A percentile compares a stretch with the other conserved stretches of the same genome.
phyloP scores from a whole-genome alignment of 352 stramenopile genomes.

The Phytophthora sp. region DNA sequence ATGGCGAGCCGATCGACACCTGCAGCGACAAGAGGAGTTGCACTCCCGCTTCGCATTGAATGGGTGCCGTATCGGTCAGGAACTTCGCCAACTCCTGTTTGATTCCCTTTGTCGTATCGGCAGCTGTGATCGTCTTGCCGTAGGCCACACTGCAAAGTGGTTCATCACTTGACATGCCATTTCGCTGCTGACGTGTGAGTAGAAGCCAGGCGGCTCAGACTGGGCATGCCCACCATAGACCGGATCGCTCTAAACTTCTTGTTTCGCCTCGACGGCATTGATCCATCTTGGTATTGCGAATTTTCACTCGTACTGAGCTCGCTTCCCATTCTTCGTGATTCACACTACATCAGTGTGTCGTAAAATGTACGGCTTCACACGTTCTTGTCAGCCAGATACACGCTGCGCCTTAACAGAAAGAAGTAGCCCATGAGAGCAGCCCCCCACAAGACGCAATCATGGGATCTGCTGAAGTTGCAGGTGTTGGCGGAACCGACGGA shows the following conservation, averaged over 20 bases:
- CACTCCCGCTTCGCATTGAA: not conserved
- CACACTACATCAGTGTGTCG: not conserved
- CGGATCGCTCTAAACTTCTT: constrained; percentile 7
- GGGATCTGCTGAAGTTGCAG: constrained; percentile 14
- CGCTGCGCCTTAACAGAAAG: constrained; percentile 16
- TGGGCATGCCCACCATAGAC: constrained; percentile 11
- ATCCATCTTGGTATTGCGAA: constrained; percentile 14
- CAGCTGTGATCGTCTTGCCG: not conserved
- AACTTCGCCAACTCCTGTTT: not conserved
- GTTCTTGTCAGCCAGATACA: constrained; percentile 13
- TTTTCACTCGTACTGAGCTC: not conserved
- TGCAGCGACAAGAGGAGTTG: not conserved
- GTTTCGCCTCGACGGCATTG: not conserved
- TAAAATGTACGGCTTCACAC: constrained; percentile 13
- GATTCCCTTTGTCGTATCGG: not conserved
- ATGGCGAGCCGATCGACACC: not conserved
- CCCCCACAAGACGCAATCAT: constrained; percentile 25
- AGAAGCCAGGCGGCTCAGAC: constrained; percentile 13
- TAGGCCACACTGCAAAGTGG: not conserved
- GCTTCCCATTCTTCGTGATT: not conserved
- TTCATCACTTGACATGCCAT: not conserved
- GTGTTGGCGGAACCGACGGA: not conserved
- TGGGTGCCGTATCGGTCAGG: not conserved
- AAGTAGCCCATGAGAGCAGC: constrained; percentile 27
- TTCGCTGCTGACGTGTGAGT: not conserved